Evolutionary conservation across 2,329 filamentous ascomycete genomes (phyloP).

Genomic region (Leptographium wingfieldii): DNA sequence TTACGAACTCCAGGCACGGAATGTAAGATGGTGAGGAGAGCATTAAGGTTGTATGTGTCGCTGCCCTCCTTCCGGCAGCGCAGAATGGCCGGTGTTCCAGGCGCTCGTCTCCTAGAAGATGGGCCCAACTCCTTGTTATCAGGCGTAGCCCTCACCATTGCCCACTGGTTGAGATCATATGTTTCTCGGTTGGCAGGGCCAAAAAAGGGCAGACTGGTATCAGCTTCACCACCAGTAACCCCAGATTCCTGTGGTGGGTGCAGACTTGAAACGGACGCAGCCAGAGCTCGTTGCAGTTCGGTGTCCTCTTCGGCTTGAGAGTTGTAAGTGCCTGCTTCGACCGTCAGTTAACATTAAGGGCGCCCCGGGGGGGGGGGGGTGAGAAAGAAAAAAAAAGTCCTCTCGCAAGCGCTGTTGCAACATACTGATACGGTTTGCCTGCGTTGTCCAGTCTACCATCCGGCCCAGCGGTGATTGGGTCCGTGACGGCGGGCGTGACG

Average conservation of each 20-base stretch:
- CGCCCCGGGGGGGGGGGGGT: too few species aligned
- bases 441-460: slow-evolving; percentile 34
- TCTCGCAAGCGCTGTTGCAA: not conserved
- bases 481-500: slow-evolving; percentile 51
- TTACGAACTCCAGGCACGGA: slow-evolving; percentile 47
- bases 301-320: slow-evolving; percentile 35
- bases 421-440: slow-evolving; percentile 14
- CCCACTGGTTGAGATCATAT: slow-evolving; percentile 46
- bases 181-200: slow-evolving; percentile 44
- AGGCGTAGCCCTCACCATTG: slow-evolving; percentile 35
- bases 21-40: slow-evolving; percentile 45
- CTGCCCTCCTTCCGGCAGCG: slow-evolving; percentile 21
- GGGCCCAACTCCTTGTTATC: slow-evolving; percentile 26
- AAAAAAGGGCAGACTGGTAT: slow-evolving; percentile 33
- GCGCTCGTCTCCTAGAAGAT: slow-evolving; percentile 29
- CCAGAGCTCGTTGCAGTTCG: slow-evolving; percentile 43
- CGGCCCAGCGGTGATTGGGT: slow-evolving; percentile 43
- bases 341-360: too few species aligned
- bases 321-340: slow-evolving; percentile 13
- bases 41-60: slow-evolving; percentile 32
- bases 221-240: slow-evolving; percentile 23
- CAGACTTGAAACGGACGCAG: slow-evolving; percentile 41
- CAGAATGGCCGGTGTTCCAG: slow-evolving; percentile 39
- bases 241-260: slow-evolving; percentile 36
- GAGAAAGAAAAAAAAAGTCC: not conserved